Evolutionary conservation across 2,329 filamentous ascomycete genomes (phyloP).

Genomic region (Hypoxylon sp.): DNA sequence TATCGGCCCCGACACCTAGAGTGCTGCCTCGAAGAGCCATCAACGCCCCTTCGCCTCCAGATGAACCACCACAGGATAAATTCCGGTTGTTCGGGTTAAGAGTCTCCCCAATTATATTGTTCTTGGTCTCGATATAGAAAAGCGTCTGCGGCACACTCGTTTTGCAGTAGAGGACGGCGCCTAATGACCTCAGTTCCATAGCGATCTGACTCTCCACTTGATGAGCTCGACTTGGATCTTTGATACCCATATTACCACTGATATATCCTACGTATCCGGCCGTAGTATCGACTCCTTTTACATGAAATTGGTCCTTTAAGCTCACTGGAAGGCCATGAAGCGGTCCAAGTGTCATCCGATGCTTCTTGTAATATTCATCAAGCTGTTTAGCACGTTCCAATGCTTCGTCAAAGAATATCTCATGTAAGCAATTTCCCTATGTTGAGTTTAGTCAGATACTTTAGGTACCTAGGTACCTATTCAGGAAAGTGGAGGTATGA

Average conservation of each 20-base stretch:
- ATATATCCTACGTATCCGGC: conserved; percentile 48
- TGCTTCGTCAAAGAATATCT: conserved; percentile 50
- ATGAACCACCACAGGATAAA: conserved; percentile 60
- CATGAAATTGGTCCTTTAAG: conserved; percentile 51
- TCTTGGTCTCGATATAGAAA: conserved; percentile 42
- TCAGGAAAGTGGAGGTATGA: background rate
- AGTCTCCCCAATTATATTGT: conserved; percentile 59
- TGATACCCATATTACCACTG: conserved; percentile 17
- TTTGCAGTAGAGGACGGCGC: conserved; percentile 41
- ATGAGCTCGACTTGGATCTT: conserved; percentile 11
- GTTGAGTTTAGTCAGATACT: background rate
- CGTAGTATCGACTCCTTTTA: conserved; percentile 48
- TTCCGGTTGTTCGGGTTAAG: conserved; percentile 59
- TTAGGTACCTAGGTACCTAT: background rate
- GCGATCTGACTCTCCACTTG: conserved; percentile 30
- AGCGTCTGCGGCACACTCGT: conserved; percentile 54
- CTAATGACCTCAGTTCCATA: conserved; percentile 22
- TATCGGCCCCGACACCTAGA: conserved; percentile 63
- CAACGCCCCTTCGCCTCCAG: conserved; percentile 61
- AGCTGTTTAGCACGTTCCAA: conserved; percentile 58
- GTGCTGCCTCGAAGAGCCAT: conserved; percentile 59
- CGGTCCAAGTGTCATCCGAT: conserved; percentile 61
- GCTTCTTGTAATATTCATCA: conserved; percentile 58
- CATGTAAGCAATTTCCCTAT: conserved; percentile 52
- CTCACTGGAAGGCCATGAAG: conserved; percentile 50